Percentiles rank a stretch among this genome's conserved stretches.
Evolutionary conservation across 2,329 filamentous ascomycete genomes (phyloP).

Genomic region (Knoxdaviesia proteae): DNA sequence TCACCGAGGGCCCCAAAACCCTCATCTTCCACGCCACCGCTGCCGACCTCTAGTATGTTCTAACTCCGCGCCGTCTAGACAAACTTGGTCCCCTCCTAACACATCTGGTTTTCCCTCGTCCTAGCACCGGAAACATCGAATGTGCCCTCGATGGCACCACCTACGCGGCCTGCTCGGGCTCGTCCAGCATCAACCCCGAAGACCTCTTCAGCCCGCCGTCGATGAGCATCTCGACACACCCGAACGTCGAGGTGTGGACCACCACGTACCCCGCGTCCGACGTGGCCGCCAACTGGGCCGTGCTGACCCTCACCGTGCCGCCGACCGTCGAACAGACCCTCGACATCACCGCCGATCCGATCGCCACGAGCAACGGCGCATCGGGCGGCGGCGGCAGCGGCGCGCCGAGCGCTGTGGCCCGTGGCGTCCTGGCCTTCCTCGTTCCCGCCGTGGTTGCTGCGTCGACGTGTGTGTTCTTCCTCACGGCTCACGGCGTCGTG

Average conservation of each 20-base stretch:
- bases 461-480: too few species aligned
- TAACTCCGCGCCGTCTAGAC: not conserved
- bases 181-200: conserved; percentile 20
- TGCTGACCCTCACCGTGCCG: conserved; percentile 19
- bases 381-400: not conserved
- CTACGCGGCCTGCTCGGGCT: conserved; percentile 25
- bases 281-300: conserved; percentile 19
- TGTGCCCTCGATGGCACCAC: conserved; percentile 21
- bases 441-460: too few species aligned
- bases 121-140: conserved; percentile 21
- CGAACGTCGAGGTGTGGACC: conserved; percentile 22
- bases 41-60: conserved; percentile 20
- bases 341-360: conserved; percentile 6
- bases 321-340: conserved; percentile 12
- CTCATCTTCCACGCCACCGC: conserved; percentile 21
- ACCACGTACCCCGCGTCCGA: conserved; percentile 19
- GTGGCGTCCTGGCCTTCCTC: not conserved
- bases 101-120: not conserved
- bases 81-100: not conserved
- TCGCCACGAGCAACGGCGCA: conserved; percentile 9
- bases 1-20: conserved; percentile 23
- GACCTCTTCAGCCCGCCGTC: conserved; percentile 14
- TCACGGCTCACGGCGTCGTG: too few species aligned
- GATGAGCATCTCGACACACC: conserved; percentile 9
- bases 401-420: not conserved